Base-by-base conservation (phyloP, 1,139 yeast genomes). In the Yamadazyma triangularis region DNA sequence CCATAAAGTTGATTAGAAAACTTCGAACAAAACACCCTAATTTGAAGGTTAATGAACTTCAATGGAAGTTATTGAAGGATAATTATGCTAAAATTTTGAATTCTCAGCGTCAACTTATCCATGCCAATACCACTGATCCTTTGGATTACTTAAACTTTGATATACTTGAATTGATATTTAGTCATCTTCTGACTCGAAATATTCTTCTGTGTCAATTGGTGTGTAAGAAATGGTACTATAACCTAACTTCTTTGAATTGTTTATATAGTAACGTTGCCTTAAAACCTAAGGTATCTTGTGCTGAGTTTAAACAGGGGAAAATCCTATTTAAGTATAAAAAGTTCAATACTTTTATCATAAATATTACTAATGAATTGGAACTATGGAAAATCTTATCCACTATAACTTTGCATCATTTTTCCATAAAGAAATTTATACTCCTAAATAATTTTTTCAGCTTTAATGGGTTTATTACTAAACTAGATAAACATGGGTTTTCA, bases 1-100 rank as follows among this genome's bases (percentile, higher is more conserved):
- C 79, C 0, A 30, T 73, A 32, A 56, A 56, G 30, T 44, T 46
- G 2, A 53, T 64, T 14, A 56, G 52, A 13, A 52, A 45, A 29
- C 64, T 62, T 4, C 30, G 44, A 4, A 45, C 47, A 22, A 52
- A 50, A 25, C 45, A 50, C 23, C 41, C 44, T 1, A 35, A 42
- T 2, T 41, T 56, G 9, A 28, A 28, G 6, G 55, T 60, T 1
- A 62, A 67, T 8, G 50, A 47, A 13, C 53, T 51, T 24, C 49
- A 65, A 23, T 55, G 47, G 31, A 35, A 32, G 2, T 51, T 39
- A 10, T 42, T 67, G 36, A 56, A 56, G 27, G 26, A 16, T 1
- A 58, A 54, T 30, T 60, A 56, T 35, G 29, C 20, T 7, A 18
- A 18, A 18, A 7, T 18, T 7, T 7, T 7, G 9, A 18, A 7